Evolutionary conservation across 768 basidiomycete species (phyloP).

Genomic region (Russula griseocarnosa): DNA sequence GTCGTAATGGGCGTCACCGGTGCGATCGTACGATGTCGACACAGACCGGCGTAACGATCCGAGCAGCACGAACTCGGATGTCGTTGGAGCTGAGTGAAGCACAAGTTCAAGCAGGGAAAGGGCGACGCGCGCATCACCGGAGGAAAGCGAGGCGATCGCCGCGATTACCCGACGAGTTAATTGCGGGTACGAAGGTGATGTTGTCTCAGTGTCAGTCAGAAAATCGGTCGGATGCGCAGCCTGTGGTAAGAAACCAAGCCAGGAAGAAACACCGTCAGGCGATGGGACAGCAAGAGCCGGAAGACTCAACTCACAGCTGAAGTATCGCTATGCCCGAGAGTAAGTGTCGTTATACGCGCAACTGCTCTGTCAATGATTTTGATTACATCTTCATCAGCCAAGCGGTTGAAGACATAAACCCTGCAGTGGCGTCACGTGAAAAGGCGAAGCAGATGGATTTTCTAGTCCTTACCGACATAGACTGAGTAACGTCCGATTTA

Average conservation of each 20-base stretch:
- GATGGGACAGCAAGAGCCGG: slow-evolving; percentile 11
- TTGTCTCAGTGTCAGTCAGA: slow-evolving; percentile 8
- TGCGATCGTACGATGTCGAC: slow-evolving; percentile 66
- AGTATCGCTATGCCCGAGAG: background rate
- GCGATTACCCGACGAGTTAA: slow-evolving; percentile 47
- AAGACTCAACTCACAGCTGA: slow-evolving; percentile 3
- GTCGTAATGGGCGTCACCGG: slow-evolving; percentile 73
- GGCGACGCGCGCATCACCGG: slow-evolving; percentile 74
- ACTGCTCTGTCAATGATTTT: slow-evolving; percentile 56
- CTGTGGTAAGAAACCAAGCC: background rate
- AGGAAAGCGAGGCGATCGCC: slow-evolving; percentile 50
- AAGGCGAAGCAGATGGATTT: background rate
- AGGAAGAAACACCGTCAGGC: background rate
- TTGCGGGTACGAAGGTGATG: slow-evolving; percentile 35
- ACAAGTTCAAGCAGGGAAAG: slow-evolving; percentile 73
- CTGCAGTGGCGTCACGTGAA: slow-evolving; percentile 38
- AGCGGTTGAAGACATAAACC: slow-evolving; percentile 67
- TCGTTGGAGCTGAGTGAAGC: slow-evolving; percentile 42
- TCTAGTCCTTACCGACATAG: slow-evolving; percentile 59
- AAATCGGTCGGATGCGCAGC: background rate
- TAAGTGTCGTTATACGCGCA: slow-evolving; percentile 31
- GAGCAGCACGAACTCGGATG: slow-evolving; percentile 50
- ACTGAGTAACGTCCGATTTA: slow-evolving; percentile 67
- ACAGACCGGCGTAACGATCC: slow-evolving; percentile 57
- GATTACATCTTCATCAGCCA: slow-evolving; percentile 58